Evolutionary conservation across 2,329 filamentous ascomycete species (phyloP).

Genomic region (Sporothrix schenckii): DNA sequence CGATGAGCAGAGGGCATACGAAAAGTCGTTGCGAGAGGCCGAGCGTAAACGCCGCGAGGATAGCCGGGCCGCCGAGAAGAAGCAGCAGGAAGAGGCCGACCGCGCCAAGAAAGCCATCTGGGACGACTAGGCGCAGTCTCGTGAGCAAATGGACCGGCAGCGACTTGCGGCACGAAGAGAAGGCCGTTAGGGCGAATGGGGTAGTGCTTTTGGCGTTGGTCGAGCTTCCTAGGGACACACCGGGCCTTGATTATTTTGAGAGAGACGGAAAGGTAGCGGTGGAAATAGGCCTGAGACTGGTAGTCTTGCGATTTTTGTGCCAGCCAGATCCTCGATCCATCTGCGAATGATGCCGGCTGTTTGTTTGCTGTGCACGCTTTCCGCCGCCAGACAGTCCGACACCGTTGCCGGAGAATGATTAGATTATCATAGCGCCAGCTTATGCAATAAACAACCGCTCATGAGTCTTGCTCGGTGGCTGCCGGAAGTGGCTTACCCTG

Average conservation of each 20-base stretch:
- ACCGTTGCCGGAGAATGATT: neutral
- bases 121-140: conserved; percentile 62
- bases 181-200: neutral
- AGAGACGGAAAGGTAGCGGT: too few relatives aligned
- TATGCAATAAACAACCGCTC: neutral
- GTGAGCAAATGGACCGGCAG: conserved; percentile 14
- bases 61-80: conserved; percentile 67
- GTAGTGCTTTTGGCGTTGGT: neutral
- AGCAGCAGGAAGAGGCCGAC: conserved; percentile 66
- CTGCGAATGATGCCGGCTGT: neutral
- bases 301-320: too few relatives aligned
- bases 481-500: conserved; percentile 49
- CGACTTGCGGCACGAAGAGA: neutral
- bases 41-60: conserved; percentile 76
- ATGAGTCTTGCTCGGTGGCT: neutral
- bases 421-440: conserved; percentile 24
- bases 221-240: neutral
- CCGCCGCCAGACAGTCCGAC: neutral
- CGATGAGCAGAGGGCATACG: conserved; percentile 86
- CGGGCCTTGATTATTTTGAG: neutral
- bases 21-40: conserved; percentile 78
- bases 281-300: neutral
- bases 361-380: neutral
- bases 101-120: conserved; percentile 82
- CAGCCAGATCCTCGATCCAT: too few relatives aligned